Base-by-base conservation (phyloP, 2,329 filamentous ascomycete genomes). In the Didymella keratinophila region DNA sequence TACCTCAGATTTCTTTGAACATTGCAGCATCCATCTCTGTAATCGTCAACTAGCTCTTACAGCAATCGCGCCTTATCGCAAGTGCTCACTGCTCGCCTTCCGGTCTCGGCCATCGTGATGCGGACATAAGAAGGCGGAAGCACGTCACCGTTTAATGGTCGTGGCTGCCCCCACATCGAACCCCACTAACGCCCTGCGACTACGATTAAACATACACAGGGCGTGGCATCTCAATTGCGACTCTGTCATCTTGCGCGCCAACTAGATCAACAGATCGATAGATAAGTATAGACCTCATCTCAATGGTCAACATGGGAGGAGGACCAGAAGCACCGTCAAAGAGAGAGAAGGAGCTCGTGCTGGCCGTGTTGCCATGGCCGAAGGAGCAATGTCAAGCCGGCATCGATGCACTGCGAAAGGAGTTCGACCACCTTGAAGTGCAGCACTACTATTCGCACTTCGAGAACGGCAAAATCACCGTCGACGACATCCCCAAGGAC, bases 271-370 rank as follows among this genome's bases (percentile, higher is more conserved):
- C n/a, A n/a, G n/a, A n/a, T n/a, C n/a, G n/a, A n/a, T n/a, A n/a
- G n/a, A n/a, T n/a, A n/a, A n/a, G n/a, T n/a, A n/a, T n/a, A n/a
- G n/a, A n/a, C n/a, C n/a, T n/a, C 8, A 34, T 32, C 42, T 21
- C 25, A 25, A 73, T 72, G 70, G 64, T 67, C 56, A 75, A 62
- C 46, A 83, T 84, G 81, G 81, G 81, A 20, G 81, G 80, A 57
- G 80, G 78, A 51, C 66, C 73, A 49, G 71, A 70, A 46, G 37
- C 61, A 21, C 70, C 72, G 18, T 50, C 56, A 14, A 58, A 53
- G 37, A 62, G 60, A 56, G 50, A 63, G 47, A 63, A 70, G 51
- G 65, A 73, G 25, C 54, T 75, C 11, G 65, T 85, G 34, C 74
- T 84, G 23, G 72, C 78, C 60, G 69, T 80, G 20, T 64, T 82